phyloP scores from a whole-genome alignment of 2,329 filamentous ascomycete species.

The Ophiostoma angusticollis region DNA sequence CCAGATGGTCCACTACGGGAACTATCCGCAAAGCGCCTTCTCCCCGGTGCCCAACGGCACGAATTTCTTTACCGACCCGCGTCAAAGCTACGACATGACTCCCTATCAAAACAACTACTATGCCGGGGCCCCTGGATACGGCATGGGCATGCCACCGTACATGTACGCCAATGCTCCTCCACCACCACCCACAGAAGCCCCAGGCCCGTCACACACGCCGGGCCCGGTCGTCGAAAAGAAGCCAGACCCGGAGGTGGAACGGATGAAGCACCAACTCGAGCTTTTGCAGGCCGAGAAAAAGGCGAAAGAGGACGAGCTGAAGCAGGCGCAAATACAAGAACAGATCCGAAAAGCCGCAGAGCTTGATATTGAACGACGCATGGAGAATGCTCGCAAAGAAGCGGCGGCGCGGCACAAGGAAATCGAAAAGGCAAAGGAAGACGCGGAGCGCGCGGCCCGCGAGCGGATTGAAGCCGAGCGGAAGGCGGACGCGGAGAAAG shows the following conservation, averaged over 20 bases:
- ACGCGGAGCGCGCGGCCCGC: slow-evolving; percentile 31
- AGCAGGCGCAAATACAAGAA: slow-evolving; percentile 30
- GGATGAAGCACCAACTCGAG: slow-evolving; percentile 47
- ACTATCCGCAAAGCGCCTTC: slow-evolving; percentile 30
- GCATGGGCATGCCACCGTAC: slow-evolving; percentile 25
- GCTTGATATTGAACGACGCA: slow-evolving; percentile 11
- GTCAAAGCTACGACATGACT: slow-evolving; percentile 36
- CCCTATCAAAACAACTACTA: slow-evolving; percentile 31
- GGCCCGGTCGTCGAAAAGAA: slow-evolving; percentile 25
- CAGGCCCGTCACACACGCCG: slow-evolving; percentile 26
- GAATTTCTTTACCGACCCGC: slow-evolving; percentile 29
- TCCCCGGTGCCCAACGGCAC: slow-evolving; percentile 26
- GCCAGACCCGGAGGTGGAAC: slow-evolving; percentile 43
- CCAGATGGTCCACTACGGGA: slow-evolving; percentile 36
- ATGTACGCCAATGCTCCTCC: slow-evolving; percentile 28
- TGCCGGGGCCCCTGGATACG: slow-evolving; percentile 18
- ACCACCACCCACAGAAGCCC: slow-evolving; percentile 30
- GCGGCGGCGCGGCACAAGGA: slow-evolving; percentile 34
- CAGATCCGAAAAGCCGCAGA: slow-evolving; percentile 22
- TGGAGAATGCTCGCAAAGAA: slow-evolving; percentile 24
- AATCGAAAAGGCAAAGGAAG: slow-evolving; percentile 32
- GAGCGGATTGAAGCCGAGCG: slow-evolving; percentile 27
- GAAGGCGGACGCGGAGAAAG: slow-evolving; percentile 25
- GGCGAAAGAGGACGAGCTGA: slow-evolving; percentile 32
- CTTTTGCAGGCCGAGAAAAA: slow-evolving; percentile 34